A percentile compares a stretch with the other conserved stretches of the same genome.
phyloP scores from a whole-genome alignment of 73 alveolate species.

The Halteria grandinella region DNA sequence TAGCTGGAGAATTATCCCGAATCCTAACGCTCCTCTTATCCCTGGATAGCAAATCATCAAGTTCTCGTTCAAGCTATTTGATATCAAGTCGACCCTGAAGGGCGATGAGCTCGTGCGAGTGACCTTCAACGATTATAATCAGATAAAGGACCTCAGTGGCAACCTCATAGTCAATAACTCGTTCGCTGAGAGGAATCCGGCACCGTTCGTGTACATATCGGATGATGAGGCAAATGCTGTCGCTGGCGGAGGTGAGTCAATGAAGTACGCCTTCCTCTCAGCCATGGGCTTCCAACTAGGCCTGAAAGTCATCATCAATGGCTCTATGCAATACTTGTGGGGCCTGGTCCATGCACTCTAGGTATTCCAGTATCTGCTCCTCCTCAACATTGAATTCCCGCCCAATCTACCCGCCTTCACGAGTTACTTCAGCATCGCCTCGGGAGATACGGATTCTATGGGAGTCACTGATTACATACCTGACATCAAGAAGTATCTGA shows the following conservation, averaged over 20 bases:
- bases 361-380: conserved; percentile 22
- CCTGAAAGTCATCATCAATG: neutral
- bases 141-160: neutral
- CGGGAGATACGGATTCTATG: conserved; percentile 51
- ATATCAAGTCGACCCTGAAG: neutral
- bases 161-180: neutral
- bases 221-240: neutral
- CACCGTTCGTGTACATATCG: neutral
- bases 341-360: conserved; percentile 48
- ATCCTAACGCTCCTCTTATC: neutral
- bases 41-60: neutral
- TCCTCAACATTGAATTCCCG: conserved; percentile 44
- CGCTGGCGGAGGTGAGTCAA: conserved; percentile 4
- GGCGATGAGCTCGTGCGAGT: neutral
- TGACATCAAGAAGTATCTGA: too few relatives aligned
- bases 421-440: conserved; percentile 19
- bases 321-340: conserved; percentile 48
- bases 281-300: conserved; percentile 4
- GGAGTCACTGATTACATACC: conserved; percentile 1
- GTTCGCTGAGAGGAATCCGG: neutral
- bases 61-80: neutral
- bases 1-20: conserved; percentile 5
- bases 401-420: neutral
- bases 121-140: neutral
- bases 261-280: conserved; percentile 7